Base-by-base conservation (phyloP, 2,329 filamentous ascomycete genomes). In the Colletotrichum zoysiae region DNA sequence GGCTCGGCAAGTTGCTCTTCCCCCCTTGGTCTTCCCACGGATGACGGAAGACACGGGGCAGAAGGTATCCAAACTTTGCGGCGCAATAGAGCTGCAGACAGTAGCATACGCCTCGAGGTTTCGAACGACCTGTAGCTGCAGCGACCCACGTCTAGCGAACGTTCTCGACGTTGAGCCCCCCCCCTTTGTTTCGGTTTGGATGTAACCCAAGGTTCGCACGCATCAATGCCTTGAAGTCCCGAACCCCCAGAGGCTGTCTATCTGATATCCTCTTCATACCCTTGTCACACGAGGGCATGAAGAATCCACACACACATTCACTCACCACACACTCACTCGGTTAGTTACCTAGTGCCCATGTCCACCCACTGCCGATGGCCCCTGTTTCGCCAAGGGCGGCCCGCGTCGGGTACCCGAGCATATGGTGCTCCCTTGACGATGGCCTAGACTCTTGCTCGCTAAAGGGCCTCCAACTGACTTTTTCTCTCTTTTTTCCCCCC, bases 231-330 rank as follows among this genome's bases (percentile, higher is more conserved):
- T 62, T 48, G 33, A 35, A n/a, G 33, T 16, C 11, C 9, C 7
- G 11, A 16, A 0, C 42, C 33, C 23, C 50, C 14, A 14, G 14
- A 14, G 14, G 5, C 51, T 55, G 26, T 51, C 23, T 58, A 51
- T 65, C 33, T 65, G 53, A 68, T 58, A 42, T 65, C 18, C 42
- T 26, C 66, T 44, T 58, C 66, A n/a, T 42, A 51, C 51, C 60
- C 59, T 42, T 26, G 59, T 58, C 59, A 23, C 5, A 64, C 42
- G 23, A 5, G 33, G 18, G 18, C 46, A 46, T 0, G 6, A 33
- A 30, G 48, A 56, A 63, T 12, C 59, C 59, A 68, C 59, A 35
- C 59, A 35, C 59, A 9, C 38, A 44, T 26, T 20, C 51, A 55
- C 51, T 11, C 7, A 20, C 6, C 7, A 20, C 6, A 33, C 26